Percentiles rank a stretch among this genome's conserved stretches.
Conservation (phyloP, 2,329 filamentous ascomycete species). For the Colletotrichum camelliae region DNA sequence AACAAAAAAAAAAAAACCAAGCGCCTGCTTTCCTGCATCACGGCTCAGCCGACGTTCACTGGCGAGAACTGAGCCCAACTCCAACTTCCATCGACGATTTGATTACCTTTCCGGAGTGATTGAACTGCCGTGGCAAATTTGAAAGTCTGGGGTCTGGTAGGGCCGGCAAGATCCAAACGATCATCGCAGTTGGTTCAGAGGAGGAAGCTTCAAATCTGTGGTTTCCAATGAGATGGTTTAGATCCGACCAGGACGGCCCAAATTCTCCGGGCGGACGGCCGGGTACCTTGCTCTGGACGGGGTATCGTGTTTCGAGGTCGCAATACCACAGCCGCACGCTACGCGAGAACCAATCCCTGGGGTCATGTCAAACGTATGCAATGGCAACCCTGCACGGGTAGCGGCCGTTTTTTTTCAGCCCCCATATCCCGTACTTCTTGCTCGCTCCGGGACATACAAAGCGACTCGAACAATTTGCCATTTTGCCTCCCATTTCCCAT, state of each 20-base stretch:
- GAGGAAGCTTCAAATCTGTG: neutral
- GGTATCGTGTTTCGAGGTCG: neutral
- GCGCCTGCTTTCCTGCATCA: neutral
- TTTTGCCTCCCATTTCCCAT: neutral
- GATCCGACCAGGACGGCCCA: constrained; percentile 7
- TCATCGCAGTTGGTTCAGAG: neutral
- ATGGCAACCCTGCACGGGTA: neutral
- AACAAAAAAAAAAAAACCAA: neutral
- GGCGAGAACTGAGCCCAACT: neutral
- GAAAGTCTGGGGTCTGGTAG: neutral
- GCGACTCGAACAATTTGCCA: neutral
- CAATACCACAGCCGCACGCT: neutral
- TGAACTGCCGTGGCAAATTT: neutral
- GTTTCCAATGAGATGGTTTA: constrained; percentile 7
- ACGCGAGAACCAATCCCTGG: constrained; percentile 5
- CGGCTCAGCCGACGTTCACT: neutral
- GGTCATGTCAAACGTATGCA: neutral
- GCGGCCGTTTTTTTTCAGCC: neutral
- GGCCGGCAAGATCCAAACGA: neutral
- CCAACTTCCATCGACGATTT: neutral
- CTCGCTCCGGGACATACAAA: neutral
- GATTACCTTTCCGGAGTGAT: neutral
- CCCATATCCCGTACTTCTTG: neutral
- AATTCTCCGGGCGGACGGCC: constrained; percentile 9
- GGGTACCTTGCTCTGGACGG: constrained; percentile 1